phyloP scores from a whole-genome alignment of 345 rosid genomes.

The Raphanus sativus region DNA sequence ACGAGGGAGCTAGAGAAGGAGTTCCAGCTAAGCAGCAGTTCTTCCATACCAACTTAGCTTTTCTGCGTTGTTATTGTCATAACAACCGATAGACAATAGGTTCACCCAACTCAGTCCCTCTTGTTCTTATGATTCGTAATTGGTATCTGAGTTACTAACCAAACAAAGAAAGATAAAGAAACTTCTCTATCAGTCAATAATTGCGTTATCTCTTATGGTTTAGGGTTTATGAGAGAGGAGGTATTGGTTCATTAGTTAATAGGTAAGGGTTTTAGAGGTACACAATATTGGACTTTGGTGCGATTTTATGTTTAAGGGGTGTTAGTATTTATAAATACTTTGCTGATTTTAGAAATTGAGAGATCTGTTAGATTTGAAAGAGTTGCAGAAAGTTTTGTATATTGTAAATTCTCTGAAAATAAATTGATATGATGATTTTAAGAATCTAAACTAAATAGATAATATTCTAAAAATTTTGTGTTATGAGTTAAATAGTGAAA shows the following conservation, averaged over 20 bases:
- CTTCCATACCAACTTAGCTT: not conserved
- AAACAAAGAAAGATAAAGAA: not conserved
- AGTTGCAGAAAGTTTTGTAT: too few species aligned
- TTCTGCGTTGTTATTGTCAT: not conserved
- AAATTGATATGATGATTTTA: too few species aligned
- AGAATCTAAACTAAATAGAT: too few species aligned
- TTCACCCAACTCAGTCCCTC: not conserved
- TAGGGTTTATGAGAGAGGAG: not conserved
- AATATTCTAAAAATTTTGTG: too few species aligned
- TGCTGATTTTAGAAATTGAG: too few species aligned
- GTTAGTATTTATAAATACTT: too few species aligned
- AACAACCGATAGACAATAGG: not conserved
- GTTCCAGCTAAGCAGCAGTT: not conserved
- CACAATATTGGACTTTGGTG: not conserved
- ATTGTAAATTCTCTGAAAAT: too few species aligned
- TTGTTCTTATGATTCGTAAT: not conserved
- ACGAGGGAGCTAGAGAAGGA: not conserved
- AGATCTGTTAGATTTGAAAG: too few species aligned
- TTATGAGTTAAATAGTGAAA: too few species aligned
- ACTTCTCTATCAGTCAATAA: not conserved
- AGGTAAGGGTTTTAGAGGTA: not conserved
- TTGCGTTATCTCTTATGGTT: conserved; percentile 5
- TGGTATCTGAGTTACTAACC: not conserved
- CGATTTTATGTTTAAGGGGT: not conserved
- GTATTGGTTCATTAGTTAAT: conserved; percentile 5